These are phyloP conservation scores for Herpetomonas tarakana DNA, from an alignment of 208 protist genomes.

Conservation along the genomic window DNA sequence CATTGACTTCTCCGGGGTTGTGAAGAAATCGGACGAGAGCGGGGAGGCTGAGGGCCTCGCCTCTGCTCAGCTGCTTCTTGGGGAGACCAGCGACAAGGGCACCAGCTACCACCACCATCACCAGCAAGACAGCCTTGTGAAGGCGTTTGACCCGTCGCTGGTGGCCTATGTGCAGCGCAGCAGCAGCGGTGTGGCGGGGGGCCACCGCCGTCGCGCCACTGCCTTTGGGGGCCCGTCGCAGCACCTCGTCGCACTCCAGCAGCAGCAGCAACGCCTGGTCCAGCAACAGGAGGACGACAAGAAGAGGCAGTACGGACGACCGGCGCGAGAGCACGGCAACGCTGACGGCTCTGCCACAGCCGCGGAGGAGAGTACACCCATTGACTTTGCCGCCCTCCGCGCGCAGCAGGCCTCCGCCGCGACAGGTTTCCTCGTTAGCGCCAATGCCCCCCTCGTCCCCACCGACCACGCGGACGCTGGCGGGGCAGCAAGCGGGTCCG, in stretches of 20 bases:
- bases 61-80: not conserved
- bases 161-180: conserved; percentile 21
- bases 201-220: not conserved
- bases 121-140: not conserved
- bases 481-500: conserved; percentile 4
- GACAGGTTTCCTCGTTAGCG: not conserved
- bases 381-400: not conserved
- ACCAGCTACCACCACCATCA: not conserved
- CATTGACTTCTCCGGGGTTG: conserved; percentile 71
- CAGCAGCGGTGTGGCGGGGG: not conserved
- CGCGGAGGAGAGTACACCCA: not conserved
- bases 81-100: conserved; percentile 2
- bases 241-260: not conserved
- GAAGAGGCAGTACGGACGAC: too few species aligned
- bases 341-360: too few species aligned
- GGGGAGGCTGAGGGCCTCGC: conserved; percentile 7
- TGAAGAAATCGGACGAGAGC: not conserved
- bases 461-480: not conserved
- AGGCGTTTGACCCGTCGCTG: conserved; percentile 21
- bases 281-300: conserved; percentile 2
- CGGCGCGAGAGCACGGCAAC: too few species aligned
- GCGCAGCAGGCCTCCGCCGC: not conserved
- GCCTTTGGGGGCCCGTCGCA: not conserved
- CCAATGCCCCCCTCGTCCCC: not conserved
- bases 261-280: not conserved